Evolutionary conservation across 129 eudicot genomes (phyloP).

Genomic region (Glebionis coronaria): DNA sequence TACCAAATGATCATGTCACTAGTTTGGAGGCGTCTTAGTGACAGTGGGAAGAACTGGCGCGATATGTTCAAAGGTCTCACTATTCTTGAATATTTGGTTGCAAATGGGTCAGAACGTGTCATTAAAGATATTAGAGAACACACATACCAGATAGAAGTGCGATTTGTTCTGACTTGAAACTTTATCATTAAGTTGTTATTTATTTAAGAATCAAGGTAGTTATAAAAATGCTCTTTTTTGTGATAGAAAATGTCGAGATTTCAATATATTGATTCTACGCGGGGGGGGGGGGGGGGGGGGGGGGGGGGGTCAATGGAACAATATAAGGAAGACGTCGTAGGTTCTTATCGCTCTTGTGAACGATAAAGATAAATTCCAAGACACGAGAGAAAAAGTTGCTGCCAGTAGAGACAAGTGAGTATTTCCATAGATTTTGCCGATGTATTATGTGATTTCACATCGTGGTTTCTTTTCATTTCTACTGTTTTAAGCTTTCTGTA

Average conservation of each 20-base stretch:
- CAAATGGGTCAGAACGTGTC: conserved; percentile 90
- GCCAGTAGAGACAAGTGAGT: conserved; percentile 83
- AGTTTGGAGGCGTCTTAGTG: conserved; percentile 84
- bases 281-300: conserved; percentile 96
- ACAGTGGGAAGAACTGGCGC: conserved; percentile 96
- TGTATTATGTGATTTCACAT: too few relatives aligned
- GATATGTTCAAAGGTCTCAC: conserved; percentile 94
- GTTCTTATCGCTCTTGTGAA: conserved; percentile 78
- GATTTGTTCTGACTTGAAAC: conserved; percentile 20
- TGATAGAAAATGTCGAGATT: conserved; percentile 63
- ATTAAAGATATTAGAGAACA: conserved; percentile 93
- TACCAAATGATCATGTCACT: conserved; percentile 91
- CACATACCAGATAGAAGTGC: conserved; percentile 72
- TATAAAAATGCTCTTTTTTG: conserved; percentile 14
- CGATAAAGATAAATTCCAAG: conserved; percentile 85
- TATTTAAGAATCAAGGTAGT: neutral
- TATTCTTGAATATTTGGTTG: conserved; percentile 91
- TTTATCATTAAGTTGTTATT: conserved; percentile 8
- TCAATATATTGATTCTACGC: conserved; percentile 89
- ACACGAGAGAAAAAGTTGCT: conserved; percentile 88
- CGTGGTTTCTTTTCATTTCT: too few relatives aligned
- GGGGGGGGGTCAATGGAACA: conserved; percentile 94
- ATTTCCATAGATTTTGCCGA: neutral
- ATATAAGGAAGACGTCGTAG: conserved; percentile 83
- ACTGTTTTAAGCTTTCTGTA: too few relatives aligned